These are phyloP conservation scores for Limnanthes douglasii DNA, from an alignment of 345 rosid genomes.

Conservation along the genomic window DNA sequence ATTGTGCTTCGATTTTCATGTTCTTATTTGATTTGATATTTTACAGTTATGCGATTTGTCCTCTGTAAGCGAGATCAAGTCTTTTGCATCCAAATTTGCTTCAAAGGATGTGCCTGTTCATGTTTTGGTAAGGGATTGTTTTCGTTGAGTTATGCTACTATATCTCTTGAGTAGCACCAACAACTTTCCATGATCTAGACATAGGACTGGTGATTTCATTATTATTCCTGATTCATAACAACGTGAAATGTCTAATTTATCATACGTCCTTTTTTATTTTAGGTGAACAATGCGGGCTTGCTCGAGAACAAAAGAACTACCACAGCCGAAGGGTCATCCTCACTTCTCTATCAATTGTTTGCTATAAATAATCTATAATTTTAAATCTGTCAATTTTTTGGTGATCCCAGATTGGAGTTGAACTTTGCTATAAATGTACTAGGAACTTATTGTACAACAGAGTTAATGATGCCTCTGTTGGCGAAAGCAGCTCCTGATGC, in stretches of 20 bases:
- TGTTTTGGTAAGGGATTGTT: constrained; percentile 40
- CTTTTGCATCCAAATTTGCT: constrained; percentile 65
- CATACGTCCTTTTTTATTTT: too few relatives aligned
- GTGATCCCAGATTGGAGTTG: constrained; percentile 42
- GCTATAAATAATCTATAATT: background rate
- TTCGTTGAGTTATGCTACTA: background rate
- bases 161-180: too few relatives aligned
- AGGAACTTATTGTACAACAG: constrained; percentile 67
- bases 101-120: constrained; percentile 60
- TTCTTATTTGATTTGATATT: constrained; percentile 10
- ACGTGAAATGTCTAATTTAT: too few relatives aligned
- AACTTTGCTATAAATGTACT: constrained; percentile 76
- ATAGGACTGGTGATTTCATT: too few relatives aligned
- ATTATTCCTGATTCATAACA: too few relatives aligned
- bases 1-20: constrained; percentile 1
- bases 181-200: too few relatives aligned
- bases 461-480: constrained; percentile 57
- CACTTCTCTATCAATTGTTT: constrained; percentile 5
- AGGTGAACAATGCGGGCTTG: constrained; percentile 89
- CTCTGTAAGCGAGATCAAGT: constrained; percentile 56
- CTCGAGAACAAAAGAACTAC: constrained; percentile 40
- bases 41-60: constrained; percentile 86
- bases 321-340: constrained; percentile 62
- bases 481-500: constrained; percentile 77
- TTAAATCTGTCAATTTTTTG: background rate